Evolutionary conservation across 2,329 filamentous ascomycete genomes (phyloP).

Genomic region (Paracoccidioides lutzii): DNA sequence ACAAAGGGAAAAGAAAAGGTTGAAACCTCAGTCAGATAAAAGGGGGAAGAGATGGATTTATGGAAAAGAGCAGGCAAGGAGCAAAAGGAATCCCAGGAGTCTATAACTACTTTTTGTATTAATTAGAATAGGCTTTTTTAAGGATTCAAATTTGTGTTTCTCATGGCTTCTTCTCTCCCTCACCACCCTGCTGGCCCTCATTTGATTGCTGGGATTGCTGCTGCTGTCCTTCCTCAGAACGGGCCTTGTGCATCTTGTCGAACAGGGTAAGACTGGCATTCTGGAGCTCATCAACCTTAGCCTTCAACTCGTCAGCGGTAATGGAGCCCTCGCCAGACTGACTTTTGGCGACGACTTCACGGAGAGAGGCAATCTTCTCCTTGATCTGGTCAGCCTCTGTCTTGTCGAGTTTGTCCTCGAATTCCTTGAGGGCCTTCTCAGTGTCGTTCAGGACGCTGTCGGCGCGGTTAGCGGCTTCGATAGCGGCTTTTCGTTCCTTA

Average conservation of each 20-base stretch:
- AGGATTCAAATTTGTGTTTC: slow-evolving; percentile 12
- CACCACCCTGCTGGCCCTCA: slow-evolving; percentile 30
- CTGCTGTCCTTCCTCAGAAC: slow-evolving; percentile 51
- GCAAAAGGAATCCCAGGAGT: background rate
- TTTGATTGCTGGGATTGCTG: slow-evolving; percentile 39
- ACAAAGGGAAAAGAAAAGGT: slow-evolving; percentile 11
- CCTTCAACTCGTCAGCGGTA: slow-evolving; percentile 88
- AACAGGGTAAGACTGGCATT: slow-evolving; percentile 91
- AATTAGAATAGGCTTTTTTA: background rate
- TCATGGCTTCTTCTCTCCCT: slow-evolving; percentile 63
- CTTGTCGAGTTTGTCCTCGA: slow-evolving; percentile 93
- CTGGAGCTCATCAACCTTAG: slow-evolving; percentile 97
- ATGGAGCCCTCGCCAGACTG: slow-evolving; percentile 79
- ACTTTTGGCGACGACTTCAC: slow-evolving; percentile 86
- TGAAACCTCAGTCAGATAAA: slow-evolving; percentile 9
- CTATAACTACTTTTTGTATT: too few species aligned
- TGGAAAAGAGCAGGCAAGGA: background rate
- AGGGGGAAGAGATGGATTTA: slow-evolving; percentile 13
- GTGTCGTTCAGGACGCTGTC: slow-evolving; percentile 95
- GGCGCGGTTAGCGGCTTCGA: slow-evolving; percentile 93
- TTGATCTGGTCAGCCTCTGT: slow-evolving; percentile 81
- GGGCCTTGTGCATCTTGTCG: slow-evolving; percentile 99
- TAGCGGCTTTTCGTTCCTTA: slow-evolving; percentile 91
- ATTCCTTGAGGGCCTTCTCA: slow-evolving; percentile 95
- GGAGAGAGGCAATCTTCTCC: slow-evolving; percentile 79